Percentiles rank a stretch among this genome's conserved stretches.
Evolutionary conservation across 108 stramenopile genomes (phyloP).

Genomic region (Ochromonas danica): DNA sequence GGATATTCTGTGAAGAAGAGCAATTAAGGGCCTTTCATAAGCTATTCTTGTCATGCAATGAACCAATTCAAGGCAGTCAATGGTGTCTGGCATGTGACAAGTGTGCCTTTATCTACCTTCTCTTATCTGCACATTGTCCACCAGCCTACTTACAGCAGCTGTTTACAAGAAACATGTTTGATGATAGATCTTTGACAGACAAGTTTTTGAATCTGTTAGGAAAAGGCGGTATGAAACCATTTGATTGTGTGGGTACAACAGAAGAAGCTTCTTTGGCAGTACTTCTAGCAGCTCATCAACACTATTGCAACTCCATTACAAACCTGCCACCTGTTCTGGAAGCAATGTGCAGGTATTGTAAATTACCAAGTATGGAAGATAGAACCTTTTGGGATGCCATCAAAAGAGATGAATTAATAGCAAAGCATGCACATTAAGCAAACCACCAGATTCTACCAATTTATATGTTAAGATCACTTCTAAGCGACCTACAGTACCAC

Average conservation of each 20-base stretch:
- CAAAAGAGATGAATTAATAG: too few species aligned
- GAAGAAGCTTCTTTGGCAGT: background rate
- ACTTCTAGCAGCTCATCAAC: background rate
- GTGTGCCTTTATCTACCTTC: conserved; percentile 10
- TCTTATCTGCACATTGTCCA: background rate
- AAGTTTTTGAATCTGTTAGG: background rate
- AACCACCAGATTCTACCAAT: too few species aligned
- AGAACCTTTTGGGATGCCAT: too few species aligned
- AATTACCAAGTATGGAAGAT: too few species aligned
- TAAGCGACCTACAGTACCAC: too few species aligned
- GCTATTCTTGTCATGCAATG: conserved; percentile 33
- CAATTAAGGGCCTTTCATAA: background rate
- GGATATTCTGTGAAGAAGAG: conserved; percentile 5
- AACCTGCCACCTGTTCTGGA: too few species aligned
- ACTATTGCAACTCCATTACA: too few species aligned
- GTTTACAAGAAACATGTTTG: background rate
- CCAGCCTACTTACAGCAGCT: background rate
- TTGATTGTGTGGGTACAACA: conserved; percentile 26
- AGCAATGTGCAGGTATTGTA: too few species aligned
- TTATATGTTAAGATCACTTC: too few species aligned
- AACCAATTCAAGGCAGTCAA: background rate
- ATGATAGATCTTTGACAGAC: background rate
- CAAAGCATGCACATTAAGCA: too few species aligned
- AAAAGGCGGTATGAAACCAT: background rate
- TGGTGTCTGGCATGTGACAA: conserved; percentile 30